Conservation (phyloP, 768 basidiomycete species). For the Hydnum rufescens region DNA sequence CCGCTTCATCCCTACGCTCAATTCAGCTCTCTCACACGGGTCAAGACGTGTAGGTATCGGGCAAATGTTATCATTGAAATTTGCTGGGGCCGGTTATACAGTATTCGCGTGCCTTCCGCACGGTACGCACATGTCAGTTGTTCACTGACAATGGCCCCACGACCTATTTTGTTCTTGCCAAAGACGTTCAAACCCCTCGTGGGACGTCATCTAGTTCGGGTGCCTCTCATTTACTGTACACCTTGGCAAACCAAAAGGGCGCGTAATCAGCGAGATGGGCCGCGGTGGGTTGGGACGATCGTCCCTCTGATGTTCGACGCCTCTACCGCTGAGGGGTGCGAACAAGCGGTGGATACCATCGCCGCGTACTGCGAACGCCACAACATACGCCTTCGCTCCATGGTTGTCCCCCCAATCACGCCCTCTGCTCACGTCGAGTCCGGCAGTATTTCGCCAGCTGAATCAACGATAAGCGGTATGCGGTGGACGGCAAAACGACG, state of each 20-base stretch:
- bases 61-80: conserved; percentile 1
- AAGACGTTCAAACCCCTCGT: neutral
- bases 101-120: conserved; percentile 10
- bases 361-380: conserved; percentile 7
- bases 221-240: neutral
- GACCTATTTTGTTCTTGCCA: neutral
- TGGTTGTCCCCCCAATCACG: conserved; percentile 4
- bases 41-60: conserved; percentile 4
- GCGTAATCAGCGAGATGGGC: neutral
- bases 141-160: neutral
- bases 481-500: neutral
- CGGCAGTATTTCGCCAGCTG: neutral
- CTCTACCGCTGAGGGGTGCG: conserved; percentile 2
- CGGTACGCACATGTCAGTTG: conserved; percentile 3
- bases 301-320: conserved; percentile 7
- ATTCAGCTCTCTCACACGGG: neutral
- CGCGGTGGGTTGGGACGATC: conserved; percentile 1
- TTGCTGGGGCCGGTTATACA: conserved; percentile 7
- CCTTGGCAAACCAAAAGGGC: neutral
- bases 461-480: neutral
- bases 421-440: neutral
- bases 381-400: conserved; percentile 1
- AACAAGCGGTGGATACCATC: conserved; percentile 2
- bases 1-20: neutral
- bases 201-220: conserved; percentile 4